Base-by-base conservation (phyloP, 192 early-diverging fungal genomes). In the Coemansia sp. region DNA sequence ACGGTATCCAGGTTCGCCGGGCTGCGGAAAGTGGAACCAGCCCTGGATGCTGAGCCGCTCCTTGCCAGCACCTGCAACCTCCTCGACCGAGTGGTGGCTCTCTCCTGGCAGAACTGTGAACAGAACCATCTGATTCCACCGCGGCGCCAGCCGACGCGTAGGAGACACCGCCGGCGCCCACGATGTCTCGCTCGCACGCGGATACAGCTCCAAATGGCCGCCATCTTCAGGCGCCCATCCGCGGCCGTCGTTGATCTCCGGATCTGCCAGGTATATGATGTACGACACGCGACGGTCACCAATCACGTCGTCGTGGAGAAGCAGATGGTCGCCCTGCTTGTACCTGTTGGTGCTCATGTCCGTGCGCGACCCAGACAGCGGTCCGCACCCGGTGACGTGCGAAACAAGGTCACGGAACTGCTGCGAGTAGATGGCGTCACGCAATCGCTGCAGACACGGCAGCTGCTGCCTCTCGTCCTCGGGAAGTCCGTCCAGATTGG, bases 251-350 rank as follows among this genome's bases (percentile, higher is more conserved):
- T 77, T 67, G 44, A 61, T 60, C 15, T 83, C 77, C 0, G 87
- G 87, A 64, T 91, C 90, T 4, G 89, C 83, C 71, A 94, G 66
- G 67, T 94, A 94, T 49, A 94, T 75, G 40, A 94, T 94, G 68
- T 85, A 94, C 11, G 89, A 90, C 13, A 94, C 90, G 7, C 86
- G 74, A 8, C 92, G 84, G 48, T 89, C 87, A 0, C 90, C 90
- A 70, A 94, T 94, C 0, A 91, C 90, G 69, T 94, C 92, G 84
- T 94, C 92, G 68, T 94, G 92, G 37, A 87, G 85, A 18, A 94
- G 68, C 32, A 94, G 76, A 64, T 92, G 91, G 77, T 91, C 91
- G 10, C 92, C 89, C 45, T 81, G 68, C 62, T 74, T 77, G 74
- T 91, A 92, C 41, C 75, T 85, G 75, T 92, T 94, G 63, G 91